phyloP scores from a whole-genome alignment of 2,329 filamentous ascomycete species.

The Ophiocordyceps camponoti-floridani region DNA sequence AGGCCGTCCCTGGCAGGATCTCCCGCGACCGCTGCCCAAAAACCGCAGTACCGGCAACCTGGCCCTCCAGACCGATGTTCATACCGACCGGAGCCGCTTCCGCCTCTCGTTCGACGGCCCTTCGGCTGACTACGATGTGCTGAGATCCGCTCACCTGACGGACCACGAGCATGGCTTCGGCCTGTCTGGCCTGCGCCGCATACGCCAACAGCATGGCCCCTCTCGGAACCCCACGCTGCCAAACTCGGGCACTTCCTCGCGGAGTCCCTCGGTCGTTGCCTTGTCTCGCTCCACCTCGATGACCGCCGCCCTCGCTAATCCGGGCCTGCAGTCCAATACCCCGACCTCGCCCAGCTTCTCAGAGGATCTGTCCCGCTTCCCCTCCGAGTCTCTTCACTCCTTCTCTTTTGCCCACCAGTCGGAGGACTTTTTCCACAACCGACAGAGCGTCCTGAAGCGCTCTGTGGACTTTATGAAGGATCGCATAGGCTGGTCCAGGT shows the following conservation, averaged over 20 bases:
- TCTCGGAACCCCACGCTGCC: slow-evolving; percentile 47
- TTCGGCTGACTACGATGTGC: slow-evolving; percentile 46
- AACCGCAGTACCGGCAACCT: slow-evolving; percentile 50
- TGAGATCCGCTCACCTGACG: slow-evolving; percentile 64
- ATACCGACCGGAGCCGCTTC: slow-evolving; percentile 39
- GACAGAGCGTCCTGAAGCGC: slow-evolving; percentile 82
- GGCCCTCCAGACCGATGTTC: slow-evolving; percentile 24
- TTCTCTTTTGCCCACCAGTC: slow-evolving; percentile 96
- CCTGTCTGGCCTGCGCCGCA: slow-evolving; percentile 74
- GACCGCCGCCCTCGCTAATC: slow-evolving; percentile 43
- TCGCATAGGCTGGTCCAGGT: slow-evolving; percentile 68
- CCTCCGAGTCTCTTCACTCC: slow-evolving; percentile 88
- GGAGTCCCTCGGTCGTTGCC: slow-evolving; percentile 35
- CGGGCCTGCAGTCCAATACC: slow-evolving; percentile 37
- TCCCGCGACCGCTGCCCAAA: slow-evolving; percentile 37
- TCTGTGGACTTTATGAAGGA: slow-evolving; percentile 96
- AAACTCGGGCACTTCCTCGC: slow-evolving; percentile 41
- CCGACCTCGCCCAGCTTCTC: slow-evolving; percentile 58
- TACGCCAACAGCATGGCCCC: slow-evolving; percentile 63
- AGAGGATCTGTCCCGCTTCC: slow-evolving; percentile 84
- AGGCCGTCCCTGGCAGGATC: slow-evolving; percentile 25
- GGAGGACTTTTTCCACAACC: slow-evolving; percentile 76
- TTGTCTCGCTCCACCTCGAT: slow-evolving; percentile 55
- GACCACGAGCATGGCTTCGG: slow-evolving; percentile 81
- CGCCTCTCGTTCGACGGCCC: slow-evolving; percentile 65